Conservation (phyloP, 306 rosid species). For the Quercus aquifolioides region DNA sequence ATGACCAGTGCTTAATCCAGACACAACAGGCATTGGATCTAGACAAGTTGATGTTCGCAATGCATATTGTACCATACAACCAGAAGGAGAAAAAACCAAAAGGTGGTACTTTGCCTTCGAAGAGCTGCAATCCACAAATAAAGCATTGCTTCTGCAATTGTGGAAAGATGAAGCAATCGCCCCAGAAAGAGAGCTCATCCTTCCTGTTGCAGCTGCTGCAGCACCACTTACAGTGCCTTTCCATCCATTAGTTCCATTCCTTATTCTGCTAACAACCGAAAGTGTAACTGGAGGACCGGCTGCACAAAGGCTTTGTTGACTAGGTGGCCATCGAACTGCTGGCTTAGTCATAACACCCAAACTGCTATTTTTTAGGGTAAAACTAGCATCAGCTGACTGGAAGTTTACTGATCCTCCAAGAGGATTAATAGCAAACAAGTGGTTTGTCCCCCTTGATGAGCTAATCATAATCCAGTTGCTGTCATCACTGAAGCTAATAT, state of each 20-base stretch:
- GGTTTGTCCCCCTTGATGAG: constrained; percentile 96
- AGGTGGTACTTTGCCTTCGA: constrained; percentile 60
- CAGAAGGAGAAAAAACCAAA: constrained; percentile 83
- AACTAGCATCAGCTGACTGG: constrained; percentile 47
- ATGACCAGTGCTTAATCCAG: constrained; percentile 45
- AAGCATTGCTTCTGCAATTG: constrained; percentile 47
- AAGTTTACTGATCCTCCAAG: constrained; percentile 68
- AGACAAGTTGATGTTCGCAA: constrained; percentile 42
- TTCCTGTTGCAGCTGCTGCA: constrained; percentile 91
- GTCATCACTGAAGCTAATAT: constrained; percentile 88
- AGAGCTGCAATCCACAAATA: constrained; percentile 41
- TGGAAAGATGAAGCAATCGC: constrained; percentile 86
- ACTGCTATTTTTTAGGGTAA: constrained; percentile 38
- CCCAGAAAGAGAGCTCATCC: constrained; percentile 54
- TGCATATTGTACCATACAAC: constrained; percentile 79
- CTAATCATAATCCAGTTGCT: constrained; percentile 99
- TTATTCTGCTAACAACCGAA: constrained; percentile 76
- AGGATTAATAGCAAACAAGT: constrained; percentile 91
- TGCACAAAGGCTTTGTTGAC: constrained; percentile 45
- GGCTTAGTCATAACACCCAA: constrained; percentile 35
- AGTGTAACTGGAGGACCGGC: constrained; percentile 71
- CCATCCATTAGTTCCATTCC: constrained; percentile 85
- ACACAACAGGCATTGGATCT: constrained; percentile 34
- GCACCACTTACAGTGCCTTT: constrained; percentile 88
- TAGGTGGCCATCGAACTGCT: constrained; percentile 35